A percentile compares a stretch with the other conserved stretches of the same genome.
Conservation (phyloP, 2,329 filamentous ascomycete genomes). For the Calonectria fujianensis region DNA sequence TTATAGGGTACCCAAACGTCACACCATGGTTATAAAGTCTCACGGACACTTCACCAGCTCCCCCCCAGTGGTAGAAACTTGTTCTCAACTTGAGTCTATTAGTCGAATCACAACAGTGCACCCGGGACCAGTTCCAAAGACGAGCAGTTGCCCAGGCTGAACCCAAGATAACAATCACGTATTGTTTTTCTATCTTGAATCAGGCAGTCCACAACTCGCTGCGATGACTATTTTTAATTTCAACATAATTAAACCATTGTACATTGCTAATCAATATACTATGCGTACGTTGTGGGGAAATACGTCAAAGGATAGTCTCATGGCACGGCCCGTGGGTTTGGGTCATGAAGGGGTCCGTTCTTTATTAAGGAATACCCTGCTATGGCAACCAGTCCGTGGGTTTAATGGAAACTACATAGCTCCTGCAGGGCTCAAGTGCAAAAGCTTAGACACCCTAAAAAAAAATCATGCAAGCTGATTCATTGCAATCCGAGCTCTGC, state of each 20-base stretch:
- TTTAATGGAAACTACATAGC: neutral
- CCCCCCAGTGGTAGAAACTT: neutral
- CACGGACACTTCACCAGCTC: neutral
- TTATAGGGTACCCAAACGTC: neutral
- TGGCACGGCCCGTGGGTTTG: slow-evolving; percentile 1
- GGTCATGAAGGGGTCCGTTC: neutral
- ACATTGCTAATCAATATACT: neutral
- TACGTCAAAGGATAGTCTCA: neutral
- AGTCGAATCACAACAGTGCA: neutral
- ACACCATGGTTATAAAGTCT: neutral
- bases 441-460: neutral
- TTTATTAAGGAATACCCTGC: neutral
- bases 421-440: neutral
- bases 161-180: neutral
- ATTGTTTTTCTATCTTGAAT: neutral
- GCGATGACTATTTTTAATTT: neutral
- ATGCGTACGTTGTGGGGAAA: neutral
- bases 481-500: neutral
- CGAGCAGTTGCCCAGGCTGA: neutral
- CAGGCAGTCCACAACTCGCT: neutral
- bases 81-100: neutral
- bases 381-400: neutral
- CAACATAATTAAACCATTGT: neutral
- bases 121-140: neutral
- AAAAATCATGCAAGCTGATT: neutral